Evolutionary conservation across 257 asterid species (phyloP), one percentile per base, ranked within the genome.

Genomic region (Solanum clarkiae): DNA sequence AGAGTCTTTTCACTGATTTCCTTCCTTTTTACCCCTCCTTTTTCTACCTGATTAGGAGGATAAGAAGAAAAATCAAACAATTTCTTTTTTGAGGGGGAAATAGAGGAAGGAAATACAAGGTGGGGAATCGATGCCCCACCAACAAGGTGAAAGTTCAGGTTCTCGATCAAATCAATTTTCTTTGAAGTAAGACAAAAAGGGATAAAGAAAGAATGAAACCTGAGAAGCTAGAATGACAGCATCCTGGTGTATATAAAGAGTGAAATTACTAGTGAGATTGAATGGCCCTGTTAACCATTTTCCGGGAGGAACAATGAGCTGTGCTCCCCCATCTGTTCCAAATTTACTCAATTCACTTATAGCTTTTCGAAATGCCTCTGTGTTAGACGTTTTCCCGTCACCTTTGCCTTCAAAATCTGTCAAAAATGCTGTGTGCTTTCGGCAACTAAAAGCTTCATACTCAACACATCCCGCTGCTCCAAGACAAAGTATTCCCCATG

Each of bases 271-370:
- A n/a, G 86, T 87, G 65, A 94, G 96, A 62, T 59, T 79, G 62
- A 94, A 92, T 0, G 93, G 89, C n/a, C 95, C 95, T 11, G 95
- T 94, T 13, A 94, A 90, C 96, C 96, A 94, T 88, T 86, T 90
- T 26, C 96, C 98, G 1, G 96, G 92, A 4, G 96, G 96, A 5
- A 94, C 93, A 80, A 91, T 68, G 18, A 94, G 95, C 72, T 47
- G 87, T 1, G 95, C 95, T 8, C 86, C 86, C 59, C 80, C 80
- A 56, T 83, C 86, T 12, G 59, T 10, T 63, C 42, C 86, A 62
- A 22, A 47, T 65, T 51, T 47, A 42, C 86, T 68, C 49, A 83
- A 45, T 32, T 51, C 62, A 32, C 15, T 6, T 24, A 29, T 29
- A 10, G 86, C 86, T 16, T 16, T 66, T 12, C 63, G 10, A 49